These are phyloP conservation scores for Rachicladosporium sp. DNA, from an alignment of 2,329 filamentous ascomycete species.

Conservation along the genomic window DNA sequence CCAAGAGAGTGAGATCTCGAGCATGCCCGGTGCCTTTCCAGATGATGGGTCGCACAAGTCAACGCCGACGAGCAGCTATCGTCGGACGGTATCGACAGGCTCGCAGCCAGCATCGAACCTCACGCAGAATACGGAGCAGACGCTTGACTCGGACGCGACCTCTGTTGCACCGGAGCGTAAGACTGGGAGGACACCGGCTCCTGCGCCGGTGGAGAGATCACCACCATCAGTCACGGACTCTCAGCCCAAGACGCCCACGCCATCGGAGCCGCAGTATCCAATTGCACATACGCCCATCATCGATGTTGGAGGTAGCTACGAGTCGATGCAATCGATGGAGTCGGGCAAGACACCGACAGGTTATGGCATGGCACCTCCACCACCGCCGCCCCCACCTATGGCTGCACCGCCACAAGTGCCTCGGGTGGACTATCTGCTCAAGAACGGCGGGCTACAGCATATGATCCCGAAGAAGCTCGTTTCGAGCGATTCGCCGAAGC, in stretches of 20 bases:
- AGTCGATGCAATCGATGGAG: conserved; percentile 5
- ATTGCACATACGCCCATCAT: conserved; percentile 28
- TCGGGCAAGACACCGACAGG: conserved; percentile 5
- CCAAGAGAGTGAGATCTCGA: conserved; percentile 31
- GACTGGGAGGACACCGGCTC: conserved; percentile 16
- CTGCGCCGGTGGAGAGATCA: conserved; percentile 26
- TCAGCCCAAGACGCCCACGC: conserved; percentile 33
- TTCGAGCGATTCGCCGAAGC: conserved; percentile 43
- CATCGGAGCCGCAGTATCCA: conserved; percentile 26
- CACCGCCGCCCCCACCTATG: conserved; percentile 63
- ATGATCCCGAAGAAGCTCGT: conserved; percentile 64
- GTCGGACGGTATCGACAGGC: conserved; percentile 19
- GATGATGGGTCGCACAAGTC: conserved; percentile 25
- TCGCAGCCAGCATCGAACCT: conserved; percentile 28
- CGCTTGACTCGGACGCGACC: conserved; percentile 34
- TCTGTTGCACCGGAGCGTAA: conserved; percentile 31
- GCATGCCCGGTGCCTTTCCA: conserved; percentile 23
- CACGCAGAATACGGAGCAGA: conserved; percentile 25
- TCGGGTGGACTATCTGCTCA: conserved; percentile 81
- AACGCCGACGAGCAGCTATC: conserved; percentile 25
- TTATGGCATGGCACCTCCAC: conserved; percentile 43
- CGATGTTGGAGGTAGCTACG: conserved; percentile 26
- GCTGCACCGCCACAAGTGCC: conserved; percentile 55
- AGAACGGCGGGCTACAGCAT: conserved; percentile 69
- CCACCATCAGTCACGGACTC: conserved; percentile 32